Evolutionary conservation across 2,329 filamentous ascomycete genomes (phyloP).

Genomic region (Incumbomyces delicatus): DNA sequence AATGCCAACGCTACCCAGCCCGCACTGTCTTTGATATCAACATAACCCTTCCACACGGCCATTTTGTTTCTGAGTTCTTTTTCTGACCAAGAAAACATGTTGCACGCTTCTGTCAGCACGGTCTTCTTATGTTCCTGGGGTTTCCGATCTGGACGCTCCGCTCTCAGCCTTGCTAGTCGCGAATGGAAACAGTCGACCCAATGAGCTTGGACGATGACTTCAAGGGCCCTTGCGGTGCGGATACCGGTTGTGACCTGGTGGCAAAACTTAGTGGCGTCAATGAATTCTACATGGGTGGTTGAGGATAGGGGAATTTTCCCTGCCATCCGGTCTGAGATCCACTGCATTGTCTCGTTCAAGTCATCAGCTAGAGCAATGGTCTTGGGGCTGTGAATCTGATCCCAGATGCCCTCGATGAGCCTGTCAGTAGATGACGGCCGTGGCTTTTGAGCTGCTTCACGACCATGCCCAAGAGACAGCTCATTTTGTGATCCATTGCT

Average conservation of each 20-base stretch:
- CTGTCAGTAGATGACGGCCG: slow-evolving; percentile 41
- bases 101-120: slow-evolving; percentile 44
- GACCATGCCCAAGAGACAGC: slow-evolving; percentile 6
- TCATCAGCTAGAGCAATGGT: slow-evolving; percentile 5
- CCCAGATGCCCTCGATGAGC: slow-evolving; percentile 41
- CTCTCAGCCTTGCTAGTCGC: slow-evolving; percentile 35
- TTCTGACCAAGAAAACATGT: slow-evolving; percentile 46
- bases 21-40: slow-evolving; percentile 48
- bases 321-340: slow-evolving; percentile 21
- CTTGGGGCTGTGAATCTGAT: slow-evolving; percentile 31
- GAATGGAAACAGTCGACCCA: slow-evolving; percentile 49
- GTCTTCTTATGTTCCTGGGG: slow-evolving; percentile 42
- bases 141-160: slow-evolving; percentile 32
- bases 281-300: slow-evolving; percentile 12
- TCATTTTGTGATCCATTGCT: not conserved
- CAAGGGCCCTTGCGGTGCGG: slow-evolving; percentile 44
- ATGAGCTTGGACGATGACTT: slow-evolving; percentile 49
- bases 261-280: slow-evolving; percentile 2
- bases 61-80: slow-evolving; percentile 45
- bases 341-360: slow-evolving; percentile 1
- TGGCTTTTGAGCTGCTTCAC: slow-evolving; percentile 30
- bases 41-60: slow-evolving; percentile 49
- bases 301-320: slow-evolving; percentile 23
- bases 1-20: slow-evolving; percentile 49
- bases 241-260: slow-evolving; percentile 32